A percentile compares a stretch with the other conserved stretches of the same genome.
Evolutionary conservation across 2,329 filamentous ascomycete genomes (phyloP).

Genomic region (Pezicula carpinea): DNA sequence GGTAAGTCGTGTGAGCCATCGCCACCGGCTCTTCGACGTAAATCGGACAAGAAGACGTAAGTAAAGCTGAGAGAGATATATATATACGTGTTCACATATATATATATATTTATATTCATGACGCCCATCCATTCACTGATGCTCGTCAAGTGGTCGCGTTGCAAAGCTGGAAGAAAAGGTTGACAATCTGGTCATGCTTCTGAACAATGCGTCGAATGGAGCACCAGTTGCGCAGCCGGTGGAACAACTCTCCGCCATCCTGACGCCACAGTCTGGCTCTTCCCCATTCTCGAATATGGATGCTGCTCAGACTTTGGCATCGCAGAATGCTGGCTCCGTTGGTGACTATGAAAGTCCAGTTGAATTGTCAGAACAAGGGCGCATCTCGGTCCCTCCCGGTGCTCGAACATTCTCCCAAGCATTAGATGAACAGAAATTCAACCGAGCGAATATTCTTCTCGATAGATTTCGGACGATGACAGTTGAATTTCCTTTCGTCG

Average conservation of each 20-base stretch:
- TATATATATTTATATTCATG: too few relatives aligned
- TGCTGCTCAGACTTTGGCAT: background rate
- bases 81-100: background rate
- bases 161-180: constrained; percentile 19
- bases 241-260: background rate
- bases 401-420: background rate
- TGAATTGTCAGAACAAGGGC: background rate
- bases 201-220: constrained; percentile 3
- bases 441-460: constrained; percentile 10
- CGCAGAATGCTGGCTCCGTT: background rate
- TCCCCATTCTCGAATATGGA: background rate
- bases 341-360: background rate
- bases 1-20: constrained; percentile 13
- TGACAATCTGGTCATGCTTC: constrained; percentile 14
- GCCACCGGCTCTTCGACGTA: constrained; percentile 5
- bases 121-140: too few relatives aligned
- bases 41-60: constrained; percentile 8
- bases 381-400: background rate
- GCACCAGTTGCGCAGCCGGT: background rate
- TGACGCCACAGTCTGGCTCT: background rate
- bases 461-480: constrained; percentile 10
- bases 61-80: background rate
- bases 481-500: constrained; percentile 20
- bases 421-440: background rate
- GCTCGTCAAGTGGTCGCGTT: constrained; percentile 7